Percentiles rank a stretch among this genome's conserved stretches.
These are phyloP conservation scores for Rhodotorula sp. DNA, from an alignment of 1,284 basidiomycete genomes.

Conservation along the genomic window DNA sequence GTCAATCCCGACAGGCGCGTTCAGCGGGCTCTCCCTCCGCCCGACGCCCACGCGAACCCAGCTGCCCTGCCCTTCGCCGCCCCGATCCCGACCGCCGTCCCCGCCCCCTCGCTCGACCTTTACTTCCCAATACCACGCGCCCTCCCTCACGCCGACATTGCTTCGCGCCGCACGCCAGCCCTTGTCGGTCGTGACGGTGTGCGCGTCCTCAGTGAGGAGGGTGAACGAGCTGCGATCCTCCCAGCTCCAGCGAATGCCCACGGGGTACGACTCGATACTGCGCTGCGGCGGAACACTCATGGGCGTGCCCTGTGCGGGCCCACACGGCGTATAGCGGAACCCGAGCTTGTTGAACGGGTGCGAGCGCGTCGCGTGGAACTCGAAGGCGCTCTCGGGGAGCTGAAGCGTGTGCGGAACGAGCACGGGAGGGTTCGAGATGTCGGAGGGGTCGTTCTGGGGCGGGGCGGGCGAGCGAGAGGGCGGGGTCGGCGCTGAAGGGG, in stretches of 20 bases:
- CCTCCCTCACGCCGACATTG: conserved; percentile 85
- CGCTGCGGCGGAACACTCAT: conserved; percentile 59
- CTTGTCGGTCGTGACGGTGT: conserved; percentile 74
- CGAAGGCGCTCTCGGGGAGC: conserved; percentile 18
- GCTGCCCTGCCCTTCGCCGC: conserved; percentile 55
- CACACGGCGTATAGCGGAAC: conserved; percentile 78
- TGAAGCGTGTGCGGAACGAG: conserved; percentile 9
- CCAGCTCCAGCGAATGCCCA: conserved; percentile 71
- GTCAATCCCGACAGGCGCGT: conserved; percentile 89
- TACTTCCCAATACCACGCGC: conserved; percentile 94
- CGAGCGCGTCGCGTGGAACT: conserved; percentile 47
- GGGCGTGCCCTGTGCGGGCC: conserved; percentile 59
- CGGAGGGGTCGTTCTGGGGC: conserved; percentile 1
- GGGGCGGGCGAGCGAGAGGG: neutral
- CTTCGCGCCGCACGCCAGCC: conserved; percentile 88
- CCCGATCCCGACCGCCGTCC: conserved; percentile 54
- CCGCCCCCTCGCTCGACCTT: conserved; percentile 75
- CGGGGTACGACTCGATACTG: conserved; percentile 71
- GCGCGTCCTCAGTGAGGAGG: conserved; percentile 76
- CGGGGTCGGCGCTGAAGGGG: conserved; percentile 1
- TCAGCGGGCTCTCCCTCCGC: conserved; percentile 84
- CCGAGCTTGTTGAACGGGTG: conserved; percentile 62
- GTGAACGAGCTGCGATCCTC: conserved; percentile 72
- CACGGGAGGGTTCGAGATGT: conserved; percentile 17
- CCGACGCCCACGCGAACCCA: conserved; percentile 85